Percentiles rank a stretch among this genome's conserved stretches.
phyloP scores from a whole-genome alignment of 1,284 basidiomycete species.

The Acaromyces ingoldii region DNA sequence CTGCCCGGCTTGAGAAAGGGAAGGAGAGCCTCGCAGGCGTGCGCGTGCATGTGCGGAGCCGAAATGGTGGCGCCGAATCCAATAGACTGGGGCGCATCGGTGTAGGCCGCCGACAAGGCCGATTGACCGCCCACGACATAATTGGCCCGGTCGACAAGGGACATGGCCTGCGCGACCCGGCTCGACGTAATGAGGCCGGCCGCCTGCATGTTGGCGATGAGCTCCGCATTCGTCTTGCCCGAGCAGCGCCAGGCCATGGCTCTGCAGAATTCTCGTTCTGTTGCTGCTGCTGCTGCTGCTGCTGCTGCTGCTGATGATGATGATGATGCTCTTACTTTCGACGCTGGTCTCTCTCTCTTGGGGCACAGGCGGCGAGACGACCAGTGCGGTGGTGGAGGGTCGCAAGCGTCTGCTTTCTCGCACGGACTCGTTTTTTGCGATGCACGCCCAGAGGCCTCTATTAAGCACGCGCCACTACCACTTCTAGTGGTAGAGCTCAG shows the following conservation, averaged over 20 bases:
- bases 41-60: conserved; percentile 81
- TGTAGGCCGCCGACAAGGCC: conserved; percentile 56
- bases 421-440: too few species aligned
- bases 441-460: too few species aligned
- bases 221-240: conserved; percentile 65
- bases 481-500: too few species aligned
- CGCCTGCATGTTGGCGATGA: conserved; percentile 64
- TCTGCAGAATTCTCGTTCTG: too few species aligned
- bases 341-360: too few species aligned
- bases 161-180: conserved; percentile 32
- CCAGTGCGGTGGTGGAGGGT: too few species aligned
- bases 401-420: too few species aligned
- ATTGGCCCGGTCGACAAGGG: conserved; percentile 51
- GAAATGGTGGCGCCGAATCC: conserved; percentile 78
- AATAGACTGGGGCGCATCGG: conserved; percentile 77
- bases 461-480: too few species aligned
- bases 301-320: too few species aligned
- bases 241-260: conserved; percentile 75
- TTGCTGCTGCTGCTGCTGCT: too few species aligned
- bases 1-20: conserved; percentile 66
- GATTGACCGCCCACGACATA: conserved; percentile 58
- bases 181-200: conserved; percentile 57
- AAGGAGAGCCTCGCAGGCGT: conserved; percentile 69
- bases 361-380: too few species aligned
- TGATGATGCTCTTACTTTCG: too few species aligned